Percentiles rank a stretch among this genome's conserved stretches.
Conservation (phyloP, 495 filamentous ascomycete genomes). For the Talaromyces liani region DNA sequence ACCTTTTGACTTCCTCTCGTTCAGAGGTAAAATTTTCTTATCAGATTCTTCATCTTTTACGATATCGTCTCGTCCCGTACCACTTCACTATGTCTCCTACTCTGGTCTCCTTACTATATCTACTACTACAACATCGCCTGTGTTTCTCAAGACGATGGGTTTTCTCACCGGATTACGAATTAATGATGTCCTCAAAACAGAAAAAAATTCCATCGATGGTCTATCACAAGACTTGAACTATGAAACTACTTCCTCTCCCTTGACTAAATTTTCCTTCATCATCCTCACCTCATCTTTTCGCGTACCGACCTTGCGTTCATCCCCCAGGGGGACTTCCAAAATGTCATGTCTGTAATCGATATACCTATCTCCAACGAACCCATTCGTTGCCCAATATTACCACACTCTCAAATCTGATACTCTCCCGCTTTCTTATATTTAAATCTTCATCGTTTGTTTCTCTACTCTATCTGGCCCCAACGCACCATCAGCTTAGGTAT, state of each 20-base stretch:
- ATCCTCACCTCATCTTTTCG: background rate
- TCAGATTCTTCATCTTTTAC: background rate
- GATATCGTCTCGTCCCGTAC: slow-evolving; percentile 1
- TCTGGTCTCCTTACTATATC: background rate
- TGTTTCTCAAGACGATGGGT: background rate
- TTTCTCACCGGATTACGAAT: slow-evolving; percentile 6
- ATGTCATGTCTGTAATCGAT: background rate
- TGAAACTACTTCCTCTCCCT: background rate
- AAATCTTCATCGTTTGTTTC: background rate
- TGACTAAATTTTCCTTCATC: background rate
- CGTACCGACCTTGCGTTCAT: background rate
- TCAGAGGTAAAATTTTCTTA: background rate
- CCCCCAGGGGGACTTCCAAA: background rate
- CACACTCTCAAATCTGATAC: background rate
- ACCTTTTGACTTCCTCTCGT: background rate
- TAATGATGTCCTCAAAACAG: slow-evolving; percentile 1
- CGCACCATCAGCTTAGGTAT: background rate
- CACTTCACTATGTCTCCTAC: background rate
- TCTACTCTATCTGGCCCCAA: background rate
- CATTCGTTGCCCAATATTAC: background rate
- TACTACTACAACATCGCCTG: background rate
- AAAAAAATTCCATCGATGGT: background rate
- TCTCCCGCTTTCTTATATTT: background rate
- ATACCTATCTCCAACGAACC: background rate
- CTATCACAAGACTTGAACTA: background rate